Base-by-base conservation (phyloP, 2,329 filamentous ascomycete species). In the Lasiodiplodia gonubiensis region DNA sequence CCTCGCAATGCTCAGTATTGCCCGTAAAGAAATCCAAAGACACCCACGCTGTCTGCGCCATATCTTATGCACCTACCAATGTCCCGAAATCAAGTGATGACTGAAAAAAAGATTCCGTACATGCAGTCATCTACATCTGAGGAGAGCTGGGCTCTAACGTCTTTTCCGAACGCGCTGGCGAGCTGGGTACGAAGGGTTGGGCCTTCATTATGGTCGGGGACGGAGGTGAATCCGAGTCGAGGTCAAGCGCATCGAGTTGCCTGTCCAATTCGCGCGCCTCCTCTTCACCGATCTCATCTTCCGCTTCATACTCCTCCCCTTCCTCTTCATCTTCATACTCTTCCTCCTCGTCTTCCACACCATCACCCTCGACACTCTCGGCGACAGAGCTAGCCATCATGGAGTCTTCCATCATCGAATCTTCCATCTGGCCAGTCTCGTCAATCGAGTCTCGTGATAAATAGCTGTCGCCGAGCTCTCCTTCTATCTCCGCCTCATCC, bases 381-480 rank as follows among this genome's bases (percentile, higher is more conserved):
- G 25, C 25, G 4, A 63, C 51, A 4, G 59, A 63, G 59, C 57
- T 61, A 8, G 57, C 57, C 57, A 61, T 61, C 25, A 61, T 61
- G 3, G 57, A 61, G 7, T 61, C 57, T n/a, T 84, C 83, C 27
- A 85, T 76, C 5, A 83, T 79, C 0, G 84, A 86, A 30, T 84
- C 82, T 10, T 77, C 78, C 66, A 85, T 71, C 23, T 77, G 74
- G 3, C 71, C 72, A 3, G 74, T 76, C 18, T 85, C 79, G 55
- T 87, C 85, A 14, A 84, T 71, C 14, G 81, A 82, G 16, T 81
- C 80, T n/a, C 81, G 79, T 0, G 85, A 86, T 66, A 89, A 81
- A 71, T 87, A 89, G 73, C 85, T 87, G 35, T 86, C 85, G 21
- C 81, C 85, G 52, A 88, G 74, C 48, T 81, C 84, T 66, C 83